Evolutionary conservation across 345 rosid species (phyloP), one percentile per base, ranked within the genome.

Genomic region (Lepidium didymum): DNA sequence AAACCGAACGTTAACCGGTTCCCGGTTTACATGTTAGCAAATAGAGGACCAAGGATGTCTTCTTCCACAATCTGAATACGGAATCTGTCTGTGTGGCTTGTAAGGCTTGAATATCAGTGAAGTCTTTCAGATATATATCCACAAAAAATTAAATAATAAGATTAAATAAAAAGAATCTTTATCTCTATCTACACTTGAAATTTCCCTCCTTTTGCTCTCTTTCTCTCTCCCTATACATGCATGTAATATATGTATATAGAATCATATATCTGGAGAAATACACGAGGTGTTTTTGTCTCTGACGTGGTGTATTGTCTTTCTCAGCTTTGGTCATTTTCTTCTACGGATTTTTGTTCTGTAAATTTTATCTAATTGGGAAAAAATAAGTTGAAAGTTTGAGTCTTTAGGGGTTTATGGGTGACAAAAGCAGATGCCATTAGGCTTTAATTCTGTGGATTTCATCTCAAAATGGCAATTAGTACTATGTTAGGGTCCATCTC

Each of bases 401-500:
- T 35, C 27, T 73, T 56, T 65, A 33, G 49, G 63, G 63, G 70
- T 62, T 79, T 34, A 34, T 77, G 56, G 37, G 7, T 77, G 49
- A 67, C 63, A 21, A 52, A 51, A 60, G 74, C 46, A 51, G 69
- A 73, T 79, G 85, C 72, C 46, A 57, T 67, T 68, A 68, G 70
- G 69, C 74, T 37, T 68, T 62, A 41, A 0, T 56, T 62, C 27
- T 62, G 53, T 56, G 27, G 46, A 21, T 68, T 68, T 70, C 69
- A 40, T 62, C 74, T 55, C 55, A 45, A 40, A 47, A 75, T 75
- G 78, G 33, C 78, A 40, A 68, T 68, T 40, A 75, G 78, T 68
- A 62, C 66, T 64, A 81, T 86, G 86, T 53, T 84, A 85, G 91
- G 86, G 59, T 77, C 87, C 27, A 34, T 86, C 57, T 65, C 79